Conservation (phyloP, 2,329 filamentous ascomycete species). For the Simplicillium sp. region DNA sequence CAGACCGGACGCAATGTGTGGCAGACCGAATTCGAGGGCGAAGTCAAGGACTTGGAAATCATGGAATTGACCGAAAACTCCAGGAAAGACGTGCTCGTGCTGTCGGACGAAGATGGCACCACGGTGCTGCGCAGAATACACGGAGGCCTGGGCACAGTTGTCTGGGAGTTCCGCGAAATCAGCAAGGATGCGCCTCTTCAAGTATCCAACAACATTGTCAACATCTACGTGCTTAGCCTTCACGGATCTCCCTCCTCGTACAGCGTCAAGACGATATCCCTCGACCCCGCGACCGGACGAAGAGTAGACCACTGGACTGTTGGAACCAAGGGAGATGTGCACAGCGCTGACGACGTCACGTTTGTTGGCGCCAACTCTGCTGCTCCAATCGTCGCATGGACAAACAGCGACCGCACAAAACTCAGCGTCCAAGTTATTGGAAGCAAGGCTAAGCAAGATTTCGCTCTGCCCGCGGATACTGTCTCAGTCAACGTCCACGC, state of each 20-base stretch:
- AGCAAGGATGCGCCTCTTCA: constrained; percentile 67
- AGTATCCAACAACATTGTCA: constrained; percentile 57
- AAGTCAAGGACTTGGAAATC: constrained; percentile 64
- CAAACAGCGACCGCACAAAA: constrained; percentile 50
- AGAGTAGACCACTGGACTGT: constrained; percentile 63
- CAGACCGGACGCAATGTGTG: constrained; percentile 71
- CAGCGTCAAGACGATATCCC: constrained; percentile 63
- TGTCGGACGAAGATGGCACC: constrained; percentile 50
- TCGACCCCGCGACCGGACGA: constrained; percentile 66
- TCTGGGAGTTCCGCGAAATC: constrained; percentile 69
- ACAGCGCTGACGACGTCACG: constrained; percentile 53
- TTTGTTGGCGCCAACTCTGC: constrained; percentile 70
- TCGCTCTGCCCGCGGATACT: constrained; percentile 38
- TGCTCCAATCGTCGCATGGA: constrained; percentile 67
- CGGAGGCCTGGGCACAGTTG: constrained; percentile 59
- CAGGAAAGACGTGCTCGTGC: constrained; percentile 61
- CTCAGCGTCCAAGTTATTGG: constrained; percentile 65
- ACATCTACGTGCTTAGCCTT: constrained; percentile 69
- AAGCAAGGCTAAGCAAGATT: constrained; percentile 45
- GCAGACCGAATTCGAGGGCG: constrained; percentile 52
- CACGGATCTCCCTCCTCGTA: constrained; percentile 61
- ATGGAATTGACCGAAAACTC: constrained; percentile 57
- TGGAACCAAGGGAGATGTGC: constrained; percentile 65
- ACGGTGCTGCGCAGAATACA: constrained; percentile 62
- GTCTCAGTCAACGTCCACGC: constrained; percentile 59